Conservation (phyloP, 2,329 filamentous ascomycete genomes). For the Fusarium sterilihyphosum region DNA sequence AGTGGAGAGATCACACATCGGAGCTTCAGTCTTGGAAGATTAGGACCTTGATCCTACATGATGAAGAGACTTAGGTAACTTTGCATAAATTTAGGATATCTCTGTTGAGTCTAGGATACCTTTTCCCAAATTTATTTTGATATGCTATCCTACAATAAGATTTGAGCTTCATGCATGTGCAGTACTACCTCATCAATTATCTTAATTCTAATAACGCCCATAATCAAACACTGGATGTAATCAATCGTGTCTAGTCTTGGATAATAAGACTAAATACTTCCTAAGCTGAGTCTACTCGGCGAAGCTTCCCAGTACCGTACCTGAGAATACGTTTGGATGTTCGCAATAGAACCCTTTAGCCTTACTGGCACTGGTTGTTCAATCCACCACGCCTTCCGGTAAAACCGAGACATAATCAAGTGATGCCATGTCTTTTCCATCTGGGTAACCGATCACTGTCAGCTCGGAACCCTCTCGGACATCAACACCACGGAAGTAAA, state of each 20-base stretch:
- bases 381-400: background rate
- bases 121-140: too few species aligned
- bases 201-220: background rate
- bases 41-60: too few species aligned
- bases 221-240: background rate
- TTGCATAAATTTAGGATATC: too few species aligned
- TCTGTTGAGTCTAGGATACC: too few species aligned
- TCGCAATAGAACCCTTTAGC: background rate
- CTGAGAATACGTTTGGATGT: background rate
- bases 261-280: background rate
- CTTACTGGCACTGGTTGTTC: background rate
- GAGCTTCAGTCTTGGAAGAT: too few species aligned
- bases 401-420: background rate
- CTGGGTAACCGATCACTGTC: background rate
- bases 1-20: background rate
- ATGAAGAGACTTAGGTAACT: too few species aligned
- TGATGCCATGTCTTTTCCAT: background rate
- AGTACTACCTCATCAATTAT: too few species aligned
- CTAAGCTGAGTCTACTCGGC: too few species aligned
- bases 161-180: too few species aligned
- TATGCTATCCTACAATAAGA: too few species aligned
- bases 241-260: background rate
- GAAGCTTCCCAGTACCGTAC: too few species aligned
- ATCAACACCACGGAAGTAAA: background rate
- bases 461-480: background rate